phyloP scores from a whole-genome alignment of 345 rosid genomes.

The Boechera divaricarpa region DNA sequence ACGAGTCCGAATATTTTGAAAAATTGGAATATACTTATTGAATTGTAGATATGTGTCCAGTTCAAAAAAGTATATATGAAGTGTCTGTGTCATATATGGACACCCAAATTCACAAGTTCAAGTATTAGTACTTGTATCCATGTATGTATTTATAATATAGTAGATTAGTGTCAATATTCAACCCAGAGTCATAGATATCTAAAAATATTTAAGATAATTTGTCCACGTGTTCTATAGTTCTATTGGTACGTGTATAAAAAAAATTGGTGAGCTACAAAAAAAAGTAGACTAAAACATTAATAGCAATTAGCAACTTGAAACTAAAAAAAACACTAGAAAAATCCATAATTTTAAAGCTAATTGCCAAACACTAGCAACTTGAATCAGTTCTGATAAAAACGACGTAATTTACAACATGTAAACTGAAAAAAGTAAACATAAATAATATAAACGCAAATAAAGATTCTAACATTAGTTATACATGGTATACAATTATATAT shows the following conservation, averaged over 20 bases:
- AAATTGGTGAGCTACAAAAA: too few species aligned
- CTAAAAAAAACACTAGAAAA: too few species aligned
- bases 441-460: background rate
- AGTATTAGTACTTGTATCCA: background rate
- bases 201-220: background rate
- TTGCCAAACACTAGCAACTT: too few species aligned
- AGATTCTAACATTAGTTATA: too few species aligned
- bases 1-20: slow-evolving; percentile 4
- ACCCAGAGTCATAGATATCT: background rate
- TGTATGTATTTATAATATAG: background rate
- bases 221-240: too few species aligned
- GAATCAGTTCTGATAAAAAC: background rate
- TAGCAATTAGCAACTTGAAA: too few species aligned
- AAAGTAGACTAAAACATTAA: background rate
- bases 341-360: too few species aligned
- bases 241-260: background rate
- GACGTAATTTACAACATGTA: background rate
- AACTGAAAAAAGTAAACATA: too few species aligned
- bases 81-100: background rate
- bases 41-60: background rate
- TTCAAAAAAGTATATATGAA: background rate
- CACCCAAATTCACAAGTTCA: background rate
- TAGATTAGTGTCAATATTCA: background rate
- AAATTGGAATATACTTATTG: background rate
- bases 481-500: background rate